phyloP scores from a whole-genome alignment of 108 stramenopile genomes.

The Nannochloropsis gaditana region DNA sequence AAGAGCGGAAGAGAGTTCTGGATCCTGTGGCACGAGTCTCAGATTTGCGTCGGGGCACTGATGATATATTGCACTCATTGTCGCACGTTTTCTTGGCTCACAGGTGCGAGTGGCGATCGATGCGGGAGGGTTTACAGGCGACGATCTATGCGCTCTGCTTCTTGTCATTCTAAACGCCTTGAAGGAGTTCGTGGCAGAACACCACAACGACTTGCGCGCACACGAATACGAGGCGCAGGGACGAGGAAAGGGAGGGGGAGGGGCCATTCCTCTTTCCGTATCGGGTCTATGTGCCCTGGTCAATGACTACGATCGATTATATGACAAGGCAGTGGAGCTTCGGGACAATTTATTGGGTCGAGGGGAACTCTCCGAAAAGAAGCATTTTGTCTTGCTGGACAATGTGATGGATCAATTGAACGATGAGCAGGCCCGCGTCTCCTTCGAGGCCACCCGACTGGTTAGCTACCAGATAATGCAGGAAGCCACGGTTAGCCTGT shows the following conservation, averaged over 20 bases:
- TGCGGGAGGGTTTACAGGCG: neutral
- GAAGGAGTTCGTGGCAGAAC: slow-evolving; percentile 9
- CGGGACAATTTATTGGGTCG: neutral
- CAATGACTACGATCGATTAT: neutral
- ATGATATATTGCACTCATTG: too few species aligned
- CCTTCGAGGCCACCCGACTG: neutral
- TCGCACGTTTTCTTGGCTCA: neutral
- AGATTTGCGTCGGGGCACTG: too few species aligned
- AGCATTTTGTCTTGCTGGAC: neutral
- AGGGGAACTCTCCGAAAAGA: neutral
- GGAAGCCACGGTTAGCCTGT: neutral
- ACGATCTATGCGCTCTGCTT: slow-evolving; percentile 11
- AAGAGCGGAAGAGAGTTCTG: neutral
- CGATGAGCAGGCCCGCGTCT: neutral
- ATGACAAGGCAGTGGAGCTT: neutral
- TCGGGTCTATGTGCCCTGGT: neutral
- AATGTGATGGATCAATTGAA: neutral
- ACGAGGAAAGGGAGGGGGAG: neutral
- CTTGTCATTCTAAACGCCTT: neutral
- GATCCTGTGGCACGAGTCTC: too few species aligned
- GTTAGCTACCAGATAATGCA: neutral
- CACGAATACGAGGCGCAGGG: neutral
- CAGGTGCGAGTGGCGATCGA: neutral
- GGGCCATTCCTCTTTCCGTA: neutral
- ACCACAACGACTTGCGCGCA: neutral